Percentiles rank a stretch among this genome's conserved stretches.
Evolutionary conservation across 805 yeast species (phyloP).

Genomic region (Kuraishia ogatae): DNA sequence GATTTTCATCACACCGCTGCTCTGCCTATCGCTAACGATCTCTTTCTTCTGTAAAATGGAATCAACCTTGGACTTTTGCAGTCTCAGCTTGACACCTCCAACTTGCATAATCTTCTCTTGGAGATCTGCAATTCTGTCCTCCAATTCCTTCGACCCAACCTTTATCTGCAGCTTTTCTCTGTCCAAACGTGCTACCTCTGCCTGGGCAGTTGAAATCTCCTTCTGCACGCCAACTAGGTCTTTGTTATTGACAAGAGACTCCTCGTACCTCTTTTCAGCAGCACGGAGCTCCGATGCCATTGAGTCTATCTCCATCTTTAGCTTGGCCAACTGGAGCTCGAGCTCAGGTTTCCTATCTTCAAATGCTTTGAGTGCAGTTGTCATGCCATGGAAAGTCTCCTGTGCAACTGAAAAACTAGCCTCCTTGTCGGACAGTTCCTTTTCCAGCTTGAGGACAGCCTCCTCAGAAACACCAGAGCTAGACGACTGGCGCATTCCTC

Average conservation of each 20-base stretch:
- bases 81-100: slow-evolving; percentile 80
- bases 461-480: slow-evolving; percentile 37
- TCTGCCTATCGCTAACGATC: slow-evolving; percentile 44
- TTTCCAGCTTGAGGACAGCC: slow-evolving; percentile 45
- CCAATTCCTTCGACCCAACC: slow-evolving; percentile 38
- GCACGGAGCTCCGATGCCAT: slow-evolving; percentile 43
- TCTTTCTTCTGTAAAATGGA: slow-evolving; percentile 62
- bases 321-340: slow-evolving; percentile 50
- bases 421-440: slow-evolving; percentile 46
- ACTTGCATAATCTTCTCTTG: slow-evolving; percentile 79
- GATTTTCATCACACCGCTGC: slow-evolving; percentile 45
- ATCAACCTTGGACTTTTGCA: slow-evolving; percentile 77
- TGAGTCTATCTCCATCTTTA: slow-evolving; percentile 56
- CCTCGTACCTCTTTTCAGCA: slow-evolving; percentile 33
- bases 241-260: slow-evolving; percentile 15
- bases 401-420: slow-evolving; percentile 38
- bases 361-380: slow-evolving; percentile 43
- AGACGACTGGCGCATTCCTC: slow-evolving; percentile 53
- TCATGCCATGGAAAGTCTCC: slow-evolving; percentile 50
- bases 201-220: slow-evolving; percentile 17
- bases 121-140: slow-evolving; percentile 44
- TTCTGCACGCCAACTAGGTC: slow-evolving; percentile 9
- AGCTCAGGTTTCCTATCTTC: slow-evolving; percentile 64
- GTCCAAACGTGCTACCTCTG: slow-evolving; percentile 23
- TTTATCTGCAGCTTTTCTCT: slow-evolving; percentile 30